phyloP scores from a whole-genome alignment of 495 filamentous ascomycete species.

The Jackrogersella multiformis region DNA sequence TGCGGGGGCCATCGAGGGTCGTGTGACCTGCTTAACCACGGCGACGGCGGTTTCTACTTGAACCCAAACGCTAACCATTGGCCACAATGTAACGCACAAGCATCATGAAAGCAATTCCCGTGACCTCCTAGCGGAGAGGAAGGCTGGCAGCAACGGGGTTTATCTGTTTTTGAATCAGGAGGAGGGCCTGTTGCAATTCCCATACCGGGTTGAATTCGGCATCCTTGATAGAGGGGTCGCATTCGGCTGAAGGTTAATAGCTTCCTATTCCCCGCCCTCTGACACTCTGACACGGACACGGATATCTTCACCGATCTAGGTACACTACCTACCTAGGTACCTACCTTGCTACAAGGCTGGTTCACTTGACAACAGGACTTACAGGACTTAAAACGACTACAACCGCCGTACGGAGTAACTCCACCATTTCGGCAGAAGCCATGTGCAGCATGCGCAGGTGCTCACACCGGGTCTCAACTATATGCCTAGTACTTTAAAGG shows the following conservation, averaged over 20 bases:
- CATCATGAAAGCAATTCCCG: slow-evolving; percentile 31
- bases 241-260: slow-evolving; percentile 38
- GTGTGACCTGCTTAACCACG: slow-evolving; percentile 38
- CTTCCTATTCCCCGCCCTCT: slow-evolving; percentile 33
- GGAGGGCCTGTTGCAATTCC: slow-evolving; percentile 18
- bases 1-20: slow-evolving; percentile 36
- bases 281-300: too few relatives aligned
- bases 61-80: slow-evolving; percentile 28
- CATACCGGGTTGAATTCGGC: slow-evolving; percentile 29
- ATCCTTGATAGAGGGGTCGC: slow-evolving; percentile 38
- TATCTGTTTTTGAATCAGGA: slow-evolving; percentile 22
- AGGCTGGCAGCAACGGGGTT: slow-evolving; percentile 15
- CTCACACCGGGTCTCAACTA: slow-evolving; percentile 29
- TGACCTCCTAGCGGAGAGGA: slow-evolving; percentile 30
- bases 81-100: slow-evolving; percentile 30
- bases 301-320: slow-evolving; percentile 32
- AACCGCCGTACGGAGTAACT: slow-evolving; percentile 23
- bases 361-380: slow-evolving; percentile 8
- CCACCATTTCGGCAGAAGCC: slow-evolving; percentile 35
- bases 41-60: slow-evolving; percentile 27
- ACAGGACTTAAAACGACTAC: slow-evolving; percentile 3
- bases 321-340: too few relatives aligned
- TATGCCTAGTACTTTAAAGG: slow-evolving; percentile 13
- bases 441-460: slow-evolving; percentile 30
- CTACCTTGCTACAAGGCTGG: slow-evolving; percentile 24